Evolutionary conservation across 2,329 filamentous ascomycete genomes (phyloP), one percentile per base, ranked within the genome.

Genomic region (Arthroderma sp.): DNA sequence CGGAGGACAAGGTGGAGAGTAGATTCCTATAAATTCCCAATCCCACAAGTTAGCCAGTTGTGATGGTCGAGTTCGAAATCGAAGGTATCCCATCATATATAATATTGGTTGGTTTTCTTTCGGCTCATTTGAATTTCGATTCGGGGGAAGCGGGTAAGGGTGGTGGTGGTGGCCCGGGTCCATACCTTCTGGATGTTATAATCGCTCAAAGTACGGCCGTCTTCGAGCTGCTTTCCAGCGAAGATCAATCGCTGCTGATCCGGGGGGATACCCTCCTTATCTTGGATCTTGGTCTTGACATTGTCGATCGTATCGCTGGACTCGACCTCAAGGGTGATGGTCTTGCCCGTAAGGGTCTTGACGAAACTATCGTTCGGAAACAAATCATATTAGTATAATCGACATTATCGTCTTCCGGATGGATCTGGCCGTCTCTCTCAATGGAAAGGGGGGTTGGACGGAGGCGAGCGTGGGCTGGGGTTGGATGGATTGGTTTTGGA

Each of bases 321-420:
- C 59, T 82, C 78, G 8, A 82, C 78, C 54, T 82, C 79, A 32
- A 82, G 57, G 2, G 79, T 82, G 53, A 82, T 82, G 0, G 78
- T 82, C 72, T 81, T 82, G 30, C 79, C 79, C 0, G 84, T 89
- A 1, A 89, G 68, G 0, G 82, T 86, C 74, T 86, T 88, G 60
- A 88, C 83, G 54, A 88, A 88, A 54, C 46, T 51, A 44, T 43
- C 38, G 41, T 45, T 45, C 43, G 40, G 40, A 48, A 33, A 50
- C 29, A 28, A 46, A 22, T 37, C 40, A 36, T 31, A 42, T 49
- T 38, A 49, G 47, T 42, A 33, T 11, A 9, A 41, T 9, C 8
- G 36, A 41, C 6, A 8, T 10, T 37, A 4, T 8, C 36, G 34
- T 29, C 22, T 33, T 6, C 29, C 9, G 29, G 33, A 34, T 34